Evolutionary conservation across 345 rosid species (phyloP), one percentile per base, ranked within the genome.

Genomic region (Hirschfeldia incana): DNA sequence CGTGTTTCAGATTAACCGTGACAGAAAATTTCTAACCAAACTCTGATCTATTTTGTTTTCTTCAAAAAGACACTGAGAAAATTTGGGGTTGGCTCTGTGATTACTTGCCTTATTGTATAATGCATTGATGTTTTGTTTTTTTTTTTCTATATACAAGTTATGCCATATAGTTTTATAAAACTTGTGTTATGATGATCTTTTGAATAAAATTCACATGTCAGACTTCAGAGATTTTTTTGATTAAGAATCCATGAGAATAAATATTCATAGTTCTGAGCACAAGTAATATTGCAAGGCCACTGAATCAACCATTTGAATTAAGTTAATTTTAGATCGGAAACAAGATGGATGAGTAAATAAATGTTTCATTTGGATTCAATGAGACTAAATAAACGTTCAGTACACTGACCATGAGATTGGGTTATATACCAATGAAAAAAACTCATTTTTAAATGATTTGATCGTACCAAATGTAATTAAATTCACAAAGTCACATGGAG

Each of bases 1-100:
- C 85, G 83, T 83, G 85, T 83, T 83, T 83, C 85, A 36, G 85
- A 83, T 67, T 28, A 32, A 72, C 67, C 76, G 67, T 83, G 85
- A 83, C 76, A 9, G 83, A 76, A 30, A 72, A 9, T 60, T 33
- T 58, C 34, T 2, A 0, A 80, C 82, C 80, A 81, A 81, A 57
- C 78, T 82, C 84, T 82, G 84, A 82, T 82, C 84, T 78, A 75
- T 2, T 21, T 67, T 34, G 28, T 53, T 53, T n/a, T 53, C 59
- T 53, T 5, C 59, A 5, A 53, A 16, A 39, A 13, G 21, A 46
- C 15, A 42, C 49, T 9, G 2, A 13, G 16, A n/a, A 13, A n/a
- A 1, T 21, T 37, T 60, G 11, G 39, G 51, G 26, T 44, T 80
- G 69, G 76, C 76, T 70, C 69, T 46, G 37, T 79, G 60, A 62